Evolutionary conservation across 805 yeast genomes (phyloP), one percentile per base, ranked within the genome.

Genomic region (Scheffersomyces coipomensis): DNA sequence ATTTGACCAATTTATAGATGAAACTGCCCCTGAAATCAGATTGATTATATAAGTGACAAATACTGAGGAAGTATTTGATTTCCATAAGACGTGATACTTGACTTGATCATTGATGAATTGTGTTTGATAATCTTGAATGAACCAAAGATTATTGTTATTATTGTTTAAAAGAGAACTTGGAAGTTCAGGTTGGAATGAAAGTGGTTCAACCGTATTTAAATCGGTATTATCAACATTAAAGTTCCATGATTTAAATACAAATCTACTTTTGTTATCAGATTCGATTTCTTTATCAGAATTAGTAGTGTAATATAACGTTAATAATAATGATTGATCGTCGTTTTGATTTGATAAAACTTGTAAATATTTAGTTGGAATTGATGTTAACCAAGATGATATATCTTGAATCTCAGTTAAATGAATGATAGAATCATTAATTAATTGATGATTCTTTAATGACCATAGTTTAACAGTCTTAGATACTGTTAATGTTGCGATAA

Each of bases 381-480:
- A 44, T 15, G 59, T 56, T 16, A 65, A 45, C 65, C 67, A 61
- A 5, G 30, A 18, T 33, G 23, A 19, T 37, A 34, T 22, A 37
- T 43, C 18, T 44, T 35, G 12, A 11, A 15, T 15, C n/a, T 27
- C 40, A n/a, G 29, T 16, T 33, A 60, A 40, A 16, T 43, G 37
- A 3, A 53, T 40, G n/a, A n/a, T n/a, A 5, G 58, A 46, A 19
- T 36, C 22, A 11, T 37, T 38, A 0, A 44, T 36, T 19, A 55
- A 55, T 37, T 53, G 61, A 34, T 66, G 71, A 2, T 66, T 48
- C 0, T 52, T 45, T 3, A 83, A 49, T 21, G 79, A 72, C 90
- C 93, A 87, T 16, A 85, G 47, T 44, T 79, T 76, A 25, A 87
- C 47, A 4, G 56, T 57, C 48, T 76, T 76, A 49, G 77, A 71